Conservation (phyloP, 2,329 filamentous ascomycete species). For the Cytospora chrysosperma region DNA sequence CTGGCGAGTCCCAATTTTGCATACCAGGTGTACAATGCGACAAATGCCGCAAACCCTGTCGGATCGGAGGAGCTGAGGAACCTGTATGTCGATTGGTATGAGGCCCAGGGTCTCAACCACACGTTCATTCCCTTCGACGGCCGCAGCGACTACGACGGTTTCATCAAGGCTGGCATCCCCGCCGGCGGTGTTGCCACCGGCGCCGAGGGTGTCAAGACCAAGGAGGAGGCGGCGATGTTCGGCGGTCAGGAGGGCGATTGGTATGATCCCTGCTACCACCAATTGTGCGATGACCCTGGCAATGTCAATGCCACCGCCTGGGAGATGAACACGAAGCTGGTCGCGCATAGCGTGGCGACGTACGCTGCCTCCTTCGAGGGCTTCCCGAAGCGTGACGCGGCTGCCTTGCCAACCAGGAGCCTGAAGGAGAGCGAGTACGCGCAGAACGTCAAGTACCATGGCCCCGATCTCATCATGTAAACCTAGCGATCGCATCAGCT, state of each 20-base stretch:
- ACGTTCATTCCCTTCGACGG: conserved; percentile 75
- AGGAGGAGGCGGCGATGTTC: conserved; percentile 63
- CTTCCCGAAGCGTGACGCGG: conserved; percentile 23
- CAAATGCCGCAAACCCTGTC: conserved; percentile 66
- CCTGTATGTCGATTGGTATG: conserved; percentile 68
- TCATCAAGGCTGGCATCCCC: conserved; percentile 71
- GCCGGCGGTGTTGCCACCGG: conserved; percentile 76
- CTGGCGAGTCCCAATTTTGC: conserved; percentile 65
- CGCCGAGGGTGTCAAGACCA: conserved; percentile 73
- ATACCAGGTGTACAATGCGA: conserved; percentile 70
- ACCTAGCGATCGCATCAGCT: not conserved
- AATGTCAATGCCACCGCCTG: conserved; percentile 61
- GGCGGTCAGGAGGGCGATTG: conserved; percentile 66
- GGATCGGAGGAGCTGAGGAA: conserved; percentile 70
- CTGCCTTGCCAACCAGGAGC: conserved; percentile 1
- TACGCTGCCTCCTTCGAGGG: conserved; percentile 25
- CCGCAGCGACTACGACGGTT: conserved; percentile 76
- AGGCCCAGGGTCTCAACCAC: conserved; percentile 59
- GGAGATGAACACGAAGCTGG: conserved; percentile 55
- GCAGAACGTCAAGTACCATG: conserved; percentile 24
- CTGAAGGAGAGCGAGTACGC: conserved; percentile 8
- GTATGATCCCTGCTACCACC: conserved; percentile 61
- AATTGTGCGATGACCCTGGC: conserved; percentile 57
- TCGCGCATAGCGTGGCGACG: conserved; percentile 26
- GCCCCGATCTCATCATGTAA: conserved; percentile 22